These are phyloP conservation scores for Exophiala bonariae DNA, from an alignment of 2,329 filamentous ascomycete genomes.

Conservation along the genomic window DNA sequence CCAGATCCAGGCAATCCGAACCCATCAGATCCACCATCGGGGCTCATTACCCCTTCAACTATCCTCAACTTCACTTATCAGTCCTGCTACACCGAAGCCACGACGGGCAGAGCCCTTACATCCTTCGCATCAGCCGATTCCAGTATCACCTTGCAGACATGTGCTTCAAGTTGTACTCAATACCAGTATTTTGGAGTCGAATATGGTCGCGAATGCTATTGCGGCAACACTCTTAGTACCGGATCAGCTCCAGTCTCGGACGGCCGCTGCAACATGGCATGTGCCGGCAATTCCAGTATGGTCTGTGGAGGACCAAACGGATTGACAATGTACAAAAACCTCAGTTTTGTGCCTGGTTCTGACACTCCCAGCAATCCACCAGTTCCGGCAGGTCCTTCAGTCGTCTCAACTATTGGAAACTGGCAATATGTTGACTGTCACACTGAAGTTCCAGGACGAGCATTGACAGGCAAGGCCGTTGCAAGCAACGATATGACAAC, in stretches of 20 bases:
- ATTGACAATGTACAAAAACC: constrained; percentile 36
- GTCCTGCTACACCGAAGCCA: constrained; percentile 32
- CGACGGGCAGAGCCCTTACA: constrained; percentile 34
- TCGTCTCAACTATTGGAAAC: constrained; percentile 16
- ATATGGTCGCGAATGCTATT: constrained; percentile 37
- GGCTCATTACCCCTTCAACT: constrained; percentile 10
- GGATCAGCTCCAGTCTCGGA: constrained; percentile 20
- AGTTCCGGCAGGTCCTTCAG: constrained; percentile 13
- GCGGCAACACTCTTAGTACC: constrained; percentile 31
- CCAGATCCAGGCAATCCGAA: constrained; percentile 9
- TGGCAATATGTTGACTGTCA: constrained; percentile 23
- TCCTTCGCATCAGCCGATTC: constrained; percentile 20
- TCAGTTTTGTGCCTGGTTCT: constrained; percentile 5
- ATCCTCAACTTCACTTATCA: constrained; percentile 22
- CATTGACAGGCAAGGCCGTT: constrained; percentile 17
- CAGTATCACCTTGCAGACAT: constrained; percentile 30
- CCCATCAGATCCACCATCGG: constrained; percentile 4
- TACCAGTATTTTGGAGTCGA: constrained; percentile 36
- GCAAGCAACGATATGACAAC: constrained; percentile 19
- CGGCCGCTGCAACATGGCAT: constrained; percentile 44
- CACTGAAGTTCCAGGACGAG: constrained; percentile 19
- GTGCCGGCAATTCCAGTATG: constrained; percentile 38
- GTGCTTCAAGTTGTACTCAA: constrained; percentile 29
- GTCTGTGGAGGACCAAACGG: constrained; percentile 53
- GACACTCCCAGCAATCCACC: constrained; percentile 8